Conservation (phyloP, 257 asterid genomes). For the Solanum raphanifolium region DNA sequence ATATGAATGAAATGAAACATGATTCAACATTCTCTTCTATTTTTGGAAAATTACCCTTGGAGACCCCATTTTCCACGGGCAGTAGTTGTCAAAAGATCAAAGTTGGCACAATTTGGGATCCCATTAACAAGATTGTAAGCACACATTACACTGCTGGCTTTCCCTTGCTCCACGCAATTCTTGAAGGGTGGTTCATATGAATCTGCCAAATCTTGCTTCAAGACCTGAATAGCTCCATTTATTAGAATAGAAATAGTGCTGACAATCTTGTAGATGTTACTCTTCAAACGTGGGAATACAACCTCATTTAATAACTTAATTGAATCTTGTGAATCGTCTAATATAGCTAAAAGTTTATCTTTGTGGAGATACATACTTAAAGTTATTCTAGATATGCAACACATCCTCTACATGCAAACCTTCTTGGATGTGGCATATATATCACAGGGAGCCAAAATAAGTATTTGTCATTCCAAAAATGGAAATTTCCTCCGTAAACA, state of each 20-base stretch:
- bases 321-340: neutral
- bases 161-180: slow-evolving; percentile 50
- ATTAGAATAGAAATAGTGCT: neutral
- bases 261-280: neutral
- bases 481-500: neutral
- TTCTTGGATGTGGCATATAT: neutral
- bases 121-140: slow-evolving; percentile 55
- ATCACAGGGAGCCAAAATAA: neutral
- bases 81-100: slow-evolving; percentile 31
- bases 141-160: slow-evolving; percentile 35
- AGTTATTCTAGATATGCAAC: neutral
- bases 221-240: slow-evolving; percentile 24
- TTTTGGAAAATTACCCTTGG: slow-evolving; percentile 30
- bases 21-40: neutral
- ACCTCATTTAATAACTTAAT: neutral
- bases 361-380: neutral
- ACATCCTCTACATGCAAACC: neutral
- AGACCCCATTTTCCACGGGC: slow-evolving; percentile 68
- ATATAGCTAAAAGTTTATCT: neutral
- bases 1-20: neutral
- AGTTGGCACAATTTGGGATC: slow-evolving; percentile 58
- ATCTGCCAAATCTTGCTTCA: slow-evolving; percentile 61
- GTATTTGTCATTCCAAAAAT: neutral
- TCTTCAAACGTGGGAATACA: neutral
- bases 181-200: slow-evolving; percentile 65